phyloP scores from a whole-genome alignment of 805 yeast species.

The Danielia oregonensis region DNA sequence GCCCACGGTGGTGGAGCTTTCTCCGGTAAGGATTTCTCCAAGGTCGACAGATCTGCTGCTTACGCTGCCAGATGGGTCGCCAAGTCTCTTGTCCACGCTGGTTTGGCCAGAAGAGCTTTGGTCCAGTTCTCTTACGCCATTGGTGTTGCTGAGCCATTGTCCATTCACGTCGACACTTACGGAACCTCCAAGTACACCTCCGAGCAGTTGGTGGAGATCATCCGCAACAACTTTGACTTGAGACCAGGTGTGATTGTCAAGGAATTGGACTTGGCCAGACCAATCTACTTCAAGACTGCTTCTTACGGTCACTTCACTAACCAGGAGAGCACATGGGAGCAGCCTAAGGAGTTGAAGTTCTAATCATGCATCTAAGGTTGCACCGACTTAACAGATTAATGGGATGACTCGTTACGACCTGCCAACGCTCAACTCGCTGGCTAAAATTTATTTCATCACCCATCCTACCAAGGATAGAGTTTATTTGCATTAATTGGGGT shows the following conservation, averaged over 20 bases:
- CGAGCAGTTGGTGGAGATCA: conserved; percentile 85
- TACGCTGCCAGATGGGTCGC: conserved; percentile 99
- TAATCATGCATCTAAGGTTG: conserved; percentile 32
- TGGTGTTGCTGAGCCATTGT: conserved; percentile 99
- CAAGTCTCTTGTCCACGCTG: conserved; percentile 92
- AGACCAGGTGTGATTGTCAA: conserved; percentile 99
- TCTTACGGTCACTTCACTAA: conserved; percentile 99
- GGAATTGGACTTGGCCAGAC: conserved; percentile 97
- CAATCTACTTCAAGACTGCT: conserved; percentile 98
- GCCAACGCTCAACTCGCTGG: conserved; percentile 48
- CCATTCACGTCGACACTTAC: conserved; percentile 95
- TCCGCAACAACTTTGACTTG: conserved; percentile 92
- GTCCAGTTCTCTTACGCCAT: conserved; percentile 99
- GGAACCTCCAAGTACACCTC: conserved; percentile 93
- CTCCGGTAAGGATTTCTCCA: conserved; percentile 99
- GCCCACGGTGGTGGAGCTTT: conserved; percentile 99
- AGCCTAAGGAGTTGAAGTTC: conserved; percentile 75
- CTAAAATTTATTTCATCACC: conserved; percentile 19
- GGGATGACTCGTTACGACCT: conserved; percentile 36
- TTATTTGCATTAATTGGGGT: conserved; percentile 33
- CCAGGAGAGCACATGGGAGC: conserved; percentile 98
- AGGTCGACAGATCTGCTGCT: conserved; percentile 99
- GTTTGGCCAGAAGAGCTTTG: conserved; percentile 92
- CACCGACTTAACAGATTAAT: conserved; percentile 25
- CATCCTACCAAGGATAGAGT: conserved; percentile 38